Base-by-base conservation (phyloP, 2,329 filamentous ascomycete species). In the Botrytis sinoallii region DNA sequence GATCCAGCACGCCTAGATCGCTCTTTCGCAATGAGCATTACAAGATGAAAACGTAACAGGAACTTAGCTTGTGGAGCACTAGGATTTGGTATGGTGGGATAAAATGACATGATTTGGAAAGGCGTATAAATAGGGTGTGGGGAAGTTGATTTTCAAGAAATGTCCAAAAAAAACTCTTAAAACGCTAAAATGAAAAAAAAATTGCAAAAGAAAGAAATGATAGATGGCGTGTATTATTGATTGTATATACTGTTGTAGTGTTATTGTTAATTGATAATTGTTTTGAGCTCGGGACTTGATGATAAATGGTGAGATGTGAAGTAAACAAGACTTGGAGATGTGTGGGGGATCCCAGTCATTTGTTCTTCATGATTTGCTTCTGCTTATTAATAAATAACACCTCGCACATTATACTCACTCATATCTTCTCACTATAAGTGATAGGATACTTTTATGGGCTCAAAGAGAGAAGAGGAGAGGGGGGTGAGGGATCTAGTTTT, bases 31-130 rank as follows among this genome's bases (percentile, higher is more conserved):
- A 67, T 10, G 32, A 67, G 48, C 14, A 29, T 52, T 16, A 52
- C 14, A 67, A 67, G 44, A 52, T 35, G 18, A 67, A 67, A 3
- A 38, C 46, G 44, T 52, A 38, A 52, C 44, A 52, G n/a, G 64
- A 52, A 48, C 12, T 32, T 38, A 9, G 44, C 64, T n/a, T 44
- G 44, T 52, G 32, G n/a, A 38, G 44, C 52, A 32, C 29, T 52
- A 52, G 64, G 64, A 52, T 67, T 52, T 67, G 64, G 32, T 18
- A n/a, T 67, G 44, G 44, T 67, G 44, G 46, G 29, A 29, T 57
- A 57, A 57, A 63, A 63, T 63, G 38, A n/a, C 12, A 55, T 40
- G 59, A 35, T 35, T 25, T 61, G 46, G 48, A 48, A 29, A 55
- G 48, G 65, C 48, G 65, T 22, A 57, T 55, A 55, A n/a, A 38